Evolutionary conservation across 2,329 filamentous ascomycete species (phyloP).

Genomic region (Neoscytalidium dimidiatum): DNA sequence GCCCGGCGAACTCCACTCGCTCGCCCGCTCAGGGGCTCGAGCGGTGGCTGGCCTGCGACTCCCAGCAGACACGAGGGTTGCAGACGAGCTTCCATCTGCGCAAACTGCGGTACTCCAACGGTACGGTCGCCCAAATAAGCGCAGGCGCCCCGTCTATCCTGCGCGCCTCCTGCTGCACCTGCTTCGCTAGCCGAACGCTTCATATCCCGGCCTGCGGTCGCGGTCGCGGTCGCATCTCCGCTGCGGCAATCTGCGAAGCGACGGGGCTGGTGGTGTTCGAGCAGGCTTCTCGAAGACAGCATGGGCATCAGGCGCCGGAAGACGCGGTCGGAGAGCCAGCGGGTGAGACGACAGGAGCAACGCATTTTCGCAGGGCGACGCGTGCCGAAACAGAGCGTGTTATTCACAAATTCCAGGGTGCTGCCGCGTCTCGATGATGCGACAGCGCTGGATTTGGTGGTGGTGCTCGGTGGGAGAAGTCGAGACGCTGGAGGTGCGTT

Average conservation of each 20-base stretch:
- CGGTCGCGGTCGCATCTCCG: background rate
- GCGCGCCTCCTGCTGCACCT: background rate
- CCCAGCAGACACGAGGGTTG: background rate
- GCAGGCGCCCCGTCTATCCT: background rate
- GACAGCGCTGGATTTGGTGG: slow-evolving; percentile 6
- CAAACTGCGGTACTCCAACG: background rate
- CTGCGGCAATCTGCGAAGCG: background rate
- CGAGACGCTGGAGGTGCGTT: slow-evolving; percentile 13
- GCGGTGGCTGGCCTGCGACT: slow-evolving; percentile 6
- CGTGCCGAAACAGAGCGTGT: background rate
- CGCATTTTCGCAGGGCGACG: background rate
- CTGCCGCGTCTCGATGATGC: background rate
- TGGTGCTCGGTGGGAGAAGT: background rate
- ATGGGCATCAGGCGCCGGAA: background rate
- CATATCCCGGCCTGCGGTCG: background rate
- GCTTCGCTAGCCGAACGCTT: background rate
- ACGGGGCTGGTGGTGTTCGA: background rate
- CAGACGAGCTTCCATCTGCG: background rate
- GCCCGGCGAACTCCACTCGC: slow-evolving; percentile 5
- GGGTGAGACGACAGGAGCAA: slow-evolving; percentile 9
- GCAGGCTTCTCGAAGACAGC: background rate
- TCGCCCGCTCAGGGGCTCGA: slow-evolving; percentile 11
- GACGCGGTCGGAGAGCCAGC: background rate
- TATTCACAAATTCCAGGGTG: slow-evolving; percentile 10
- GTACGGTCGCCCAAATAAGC: background rate